These are phyloP conservation scores for Vachellia pachyceras DNA, from an alignment of 306 rosid species.

Conservation along the genomic window DNA sequence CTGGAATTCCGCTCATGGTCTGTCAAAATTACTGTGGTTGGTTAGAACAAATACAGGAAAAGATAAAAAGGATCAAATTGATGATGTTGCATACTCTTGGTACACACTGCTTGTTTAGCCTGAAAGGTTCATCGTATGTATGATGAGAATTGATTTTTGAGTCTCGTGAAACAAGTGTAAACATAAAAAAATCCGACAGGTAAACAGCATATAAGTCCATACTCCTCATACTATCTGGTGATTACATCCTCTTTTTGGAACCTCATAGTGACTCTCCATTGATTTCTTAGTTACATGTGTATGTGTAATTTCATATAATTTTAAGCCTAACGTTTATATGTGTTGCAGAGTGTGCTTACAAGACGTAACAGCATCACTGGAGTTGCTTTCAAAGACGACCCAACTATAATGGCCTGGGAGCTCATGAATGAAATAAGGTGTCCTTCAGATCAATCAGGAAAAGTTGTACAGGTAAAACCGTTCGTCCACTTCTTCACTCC, in stretches of 20 bases:
- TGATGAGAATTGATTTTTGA: neutral
- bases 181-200: too few species aligned
- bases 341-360: slow-evolving; percentile 65
- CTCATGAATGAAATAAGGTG: slow-evolving; percentile 93
- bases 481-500: neutral
- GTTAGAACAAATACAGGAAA: neutral
- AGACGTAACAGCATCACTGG: slow-evolving; percentile 78
- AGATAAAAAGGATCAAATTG: neutral
- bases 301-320: neutral
- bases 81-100: neutral
- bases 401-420: slow-evolving; percentile 98
- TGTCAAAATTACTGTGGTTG: neutral
- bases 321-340: neutral
- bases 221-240: too few species aligned
- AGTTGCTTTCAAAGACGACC: slow-evolving; percentile 80
- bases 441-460: slow-evolving; percentile 76
- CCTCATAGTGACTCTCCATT: too few species aligned
- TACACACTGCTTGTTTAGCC: neutral
- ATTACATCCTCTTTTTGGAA: too few species aligned
- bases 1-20: neutral
- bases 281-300: neutral
- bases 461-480: slow-evolving; percentile 67
- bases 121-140: neutral
- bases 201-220: too few species aligned
- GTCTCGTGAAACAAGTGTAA: too few species aligned